Base-by-base conservation (phyloP, 148 eudicot genomes). In the Vaccinium darrowii region DNA sequence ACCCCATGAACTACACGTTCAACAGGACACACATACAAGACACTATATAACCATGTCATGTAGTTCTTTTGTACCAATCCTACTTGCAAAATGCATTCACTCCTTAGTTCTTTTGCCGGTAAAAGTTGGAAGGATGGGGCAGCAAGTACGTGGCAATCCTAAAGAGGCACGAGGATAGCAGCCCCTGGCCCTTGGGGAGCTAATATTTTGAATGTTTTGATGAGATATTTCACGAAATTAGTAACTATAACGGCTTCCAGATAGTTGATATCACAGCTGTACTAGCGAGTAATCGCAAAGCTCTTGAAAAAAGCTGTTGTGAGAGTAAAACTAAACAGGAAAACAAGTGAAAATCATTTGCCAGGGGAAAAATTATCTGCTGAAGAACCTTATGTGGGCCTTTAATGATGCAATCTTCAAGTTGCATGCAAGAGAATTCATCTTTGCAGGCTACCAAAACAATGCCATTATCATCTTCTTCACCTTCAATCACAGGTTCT, bases 381-480 rank as follows among this genome's bases (percentile, higher is more conserved):
- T 15, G 72, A 74, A 76, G 79, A 85, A 97, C 99, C 99, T 95
- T 93, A 65, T 90, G 90, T 60, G 95, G 89, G 78, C 95, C 96
- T 83, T 88, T 93, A 19, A 84, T 89, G 85, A 94, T 94, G 90
- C 93, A 95, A 90, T 95, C 99, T 89, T 97, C 94, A 84, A 97
- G 99, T 89, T 97, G 98, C 93, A 93, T 90, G 92, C 98, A 97
- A 0, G 99, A 93, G 88, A 85, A 91, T 86, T 97, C 99, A 90
- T 97, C 99, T 90, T 94, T 95, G 93, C 99, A 97, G 13, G 91
- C 93, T 43, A 97, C 98, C 87, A 97, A 88, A 76, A 97, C 92
- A 90, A 91, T 91, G 73, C 98, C 98, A 86, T 90, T 92, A 71
- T 86, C 83, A 86, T 90, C 93, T 39, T 86, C 92, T 82, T 83